These are phyloP conservation scores for Helminthosporium solani DNA, from an alignment of 2,329 filamentous ascomycete genomes.

Conservation along the genomic window DNA sequence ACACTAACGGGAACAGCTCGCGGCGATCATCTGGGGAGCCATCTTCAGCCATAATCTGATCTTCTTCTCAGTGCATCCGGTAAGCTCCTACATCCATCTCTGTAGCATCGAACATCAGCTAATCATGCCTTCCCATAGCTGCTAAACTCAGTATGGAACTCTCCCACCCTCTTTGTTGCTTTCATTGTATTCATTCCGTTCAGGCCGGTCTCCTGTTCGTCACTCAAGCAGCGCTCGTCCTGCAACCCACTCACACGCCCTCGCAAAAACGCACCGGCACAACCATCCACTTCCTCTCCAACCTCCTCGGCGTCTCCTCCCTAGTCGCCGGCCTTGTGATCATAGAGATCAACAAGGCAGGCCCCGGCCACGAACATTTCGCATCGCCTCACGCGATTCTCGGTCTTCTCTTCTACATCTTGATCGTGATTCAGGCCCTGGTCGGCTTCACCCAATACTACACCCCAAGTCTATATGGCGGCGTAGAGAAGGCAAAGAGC, in stretches of 20 bases:
- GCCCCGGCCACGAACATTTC: conserved; percentile 69
- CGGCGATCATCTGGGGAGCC: conserved; percentile 73
- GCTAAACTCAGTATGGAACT: conserved; percentile 49
- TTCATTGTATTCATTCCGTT: conserved; percentile 7
- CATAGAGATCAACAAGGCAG: conserved; percentile 83
- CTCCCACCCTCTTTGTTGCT: conserved; percentile 7
- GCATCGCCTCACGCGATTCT: conserved; percentile 78
- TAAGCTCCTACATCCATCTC: conserved; percentile 50
- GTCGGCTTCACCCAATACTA: conserved; percentile 85
- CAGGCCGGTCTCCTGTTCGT: conserved; percentile 69
- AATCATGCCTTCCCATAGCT: conserved; percentile 36
- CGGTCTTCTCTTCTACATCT: conserved; percentile 71
- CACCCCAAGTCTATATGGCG: conserved; percentile 71
- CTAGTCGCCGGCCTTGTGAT: conserved; percentile 66
- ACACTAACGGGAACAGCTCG: conserved; percentile 52
- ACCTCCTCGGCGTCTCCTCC: conserved; percentile 62
- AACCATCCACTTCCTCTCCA: conserved; percentile 68
- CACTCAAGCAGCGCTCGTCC: conserved; percentile 75
- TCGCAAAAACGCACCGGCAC: conserved; percentile 69
- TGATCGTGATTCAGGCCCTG: conserved; percentile 70
- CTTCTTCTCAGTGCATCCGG: conserved; percentile 86
- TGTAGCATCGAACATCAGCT: conserved; percentile 7
- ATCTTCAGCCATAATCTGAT: conserved; percentile 71
- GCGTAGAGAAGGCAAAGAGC: conserved; percentile 74
- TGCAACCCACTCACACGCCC: conserved; percentile 82